Evolutionary conservation across 2,329 filamentous ascomycete genomes (phyloP), one percentile per base, ranked within the genome.

Genomic region (Neoarthrinium moseri): DNA sequence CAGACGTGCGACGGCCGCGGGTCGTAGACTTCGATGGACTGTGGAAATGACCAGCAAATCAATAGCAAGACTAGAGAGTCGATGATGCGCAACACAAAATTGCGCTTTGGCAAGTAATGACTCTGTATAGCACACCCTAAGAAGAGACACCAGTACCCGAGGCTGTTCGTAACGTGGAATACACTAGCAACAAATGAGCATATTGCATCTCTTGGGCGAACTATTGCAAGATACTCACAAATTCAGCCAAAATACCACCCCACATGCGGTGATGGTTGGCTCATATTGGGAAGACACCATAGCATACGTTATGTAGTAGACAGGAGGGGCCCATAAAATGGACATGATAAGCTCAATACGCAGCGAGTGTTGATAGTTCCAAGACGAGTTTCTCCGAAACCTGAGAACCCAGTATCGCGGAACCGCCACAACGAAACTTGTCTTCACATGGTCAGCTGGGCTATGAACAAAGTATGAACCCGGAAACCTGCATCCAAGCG

Each of bases 341-440:
- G 22, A 21, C 35, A 38, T 38, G 6, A 38, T 23, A 2, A n/a
- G 12, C 21, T 38, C 35, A 22, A 38, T 38, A 15, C 35, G 35
- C 5, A 38, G 35, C 17, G 35, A 38, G n/a, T 38, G 20, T 11
- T 38, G 35, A 22, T 24, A 38, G 26, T n/a, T 38, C 35, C 35
- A 38, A 13, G 10, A n/a, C 10, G 5, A 4, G 26, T 7, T 38
- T 11, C 17, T 24, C 11, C 35, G 35, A 13, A 13, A 4, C 7
- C 10, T 11, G 21, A 38, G 35, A 38, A 23, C 6, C 21, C 23
- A 13, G 22, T 38, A 38, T 23, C 35, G 35, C 10, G 20, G 12
- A 13, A 38, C 13, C 18, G 22, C 20, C 20, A 38, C 15, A 4
- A 38, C 17, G 20, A 38, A 24, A 22, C n/a, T 38, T 5, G 22